phyloP scores from a whole-genome alignment of 2,329 filamentous ascomycete species.

The Rhynchosporium secalis region DNA sequence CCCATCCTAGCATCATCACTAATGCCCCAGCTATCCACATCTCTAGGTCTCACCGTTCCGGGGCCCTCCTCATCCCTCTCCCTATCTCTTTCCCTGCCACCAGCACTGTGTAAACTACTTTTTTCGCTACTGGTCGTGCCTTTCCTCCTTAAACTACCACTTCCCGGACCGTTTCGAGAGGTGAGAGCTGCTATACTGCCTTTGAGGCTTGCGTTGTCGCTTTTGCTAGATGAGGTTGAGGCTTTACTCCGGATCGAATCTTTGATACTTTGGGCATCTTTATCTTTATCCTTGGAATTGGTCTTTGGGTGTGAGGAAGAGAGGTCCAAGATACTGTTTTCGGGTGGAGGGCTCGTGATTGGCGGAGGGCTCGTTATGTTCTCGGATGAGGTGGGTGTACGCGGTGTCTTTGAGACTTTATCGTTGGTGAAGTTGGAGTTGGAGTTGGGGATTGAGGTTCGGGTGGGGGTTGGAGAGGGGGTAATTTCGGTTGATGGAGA shows the following conservation, averaged over 20 bases:
- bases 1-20: constrained; percentile 85
- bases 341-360: constrained; percentile 20
- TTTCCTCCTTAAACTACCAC: constrained; percentile 29
- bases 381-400: constrained; percentile 25
- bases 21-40: constrained; percentile 70
- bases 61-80: constrained; percentile 41
- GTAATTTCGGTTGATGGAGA: constrained; percentile 46
- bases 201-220: constrained; percentile 26
- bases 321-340: constrained; percentile 21
- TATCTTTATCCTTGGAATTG: neutral
- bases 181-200: constrained; percentile 24
- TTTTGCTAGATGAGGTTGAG: constrained; percentile 21
- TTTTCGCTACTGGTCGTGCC: constrained; percentile 18
- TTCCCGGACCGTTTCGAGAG: neutral
- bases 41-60: constrained; percentile 53
- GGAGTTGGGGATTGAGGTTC: constrained; percentile 31
- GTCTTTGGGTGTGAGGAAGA: too few relatives aligned
- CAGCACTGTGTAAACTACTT: constrained; percentile 20
- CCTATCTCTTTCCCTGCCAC: constrained; percentile 19
- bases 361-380: constrained; percentile 4
- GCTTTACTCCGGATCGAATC: constrained; percentile 19
- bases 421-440: constrained; percentile 41
- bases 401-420: constrained; percentile 5
- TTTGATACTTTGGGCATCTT: constrained; percentile 8
- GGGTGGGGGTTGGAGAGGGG: constrained; percentile 45